Evolutionary conservation across 2,329 filamentous ascomycete species (phyloP).

Genomic region (Alternaria solani): DNA sequence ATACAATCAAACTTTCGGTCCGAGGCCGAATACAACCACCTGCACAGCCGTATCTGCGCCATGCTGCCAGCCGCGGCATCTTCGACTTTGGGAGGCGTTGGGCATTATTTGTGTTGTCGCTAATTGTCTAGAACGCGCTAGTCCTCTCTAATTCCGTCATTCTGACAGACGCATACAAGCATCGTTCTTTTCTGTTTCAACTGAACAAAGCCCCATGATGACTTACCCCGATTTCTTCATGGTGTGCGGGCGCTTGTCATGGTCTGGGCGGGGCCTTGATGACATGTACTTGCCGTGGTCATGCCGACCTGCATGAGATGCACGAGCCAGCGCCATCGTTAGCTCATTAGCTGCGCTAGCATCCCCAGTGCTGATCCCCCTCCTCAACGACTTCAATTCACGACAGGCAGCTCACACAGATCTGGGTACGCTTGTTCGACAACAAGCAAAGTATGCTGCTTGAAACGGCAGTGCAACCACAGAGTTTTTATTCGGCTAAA

Average conservation of each 20-base stretch:
- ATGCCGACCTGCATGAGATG: slow-evolving; percentile 21
- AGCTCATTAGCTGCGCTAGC: slow-evolving; percentile 19
- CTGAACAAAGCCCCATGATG: not conserved
- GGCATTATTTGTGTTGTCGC: not conserved
- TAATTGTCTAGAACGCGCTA: not conserved
- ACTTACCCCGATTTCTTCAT: not conserved
- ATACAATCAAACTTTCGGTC: slow-evolving; percentile 6
- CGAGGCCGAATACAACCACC: not conserved
- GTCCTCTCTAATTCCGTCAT: not conserved
- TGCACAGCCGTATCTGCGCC: slow-evolving; percentile 2
- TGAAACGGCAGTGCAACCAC: slow-evolving; percentile 3
- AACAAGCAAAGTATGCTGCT: not conserved
- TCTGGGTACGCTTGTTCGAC: slow-evolving; percentile 2
- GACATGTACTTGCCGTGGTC: slow-evolving; percentile 20
- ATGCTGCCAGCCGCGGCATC: not conserved
- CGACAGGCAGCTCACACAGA: not conserved
- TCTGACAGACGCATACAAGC: not conserved
- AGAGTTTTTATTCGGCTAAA: not conserved
- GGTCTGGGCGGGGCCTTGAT: slow-evolving; percentile 12
- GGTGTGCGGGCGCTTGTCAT: slow-evolving; percentile 7
- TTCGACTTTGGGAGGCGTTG: not conserved
- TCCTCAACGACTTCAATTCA: slow-evolving; percentile 13
- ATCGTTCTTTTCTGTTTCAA: not conserved
- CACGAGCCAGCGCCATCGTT: slow-evolving; percentile 18
- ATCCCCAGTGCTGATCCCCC: slow-evolving; percentile 15